Conservation (phyloP, 2,329 filamentous ascomycete genomes). For the Diaporthe helianthi region DNA sequence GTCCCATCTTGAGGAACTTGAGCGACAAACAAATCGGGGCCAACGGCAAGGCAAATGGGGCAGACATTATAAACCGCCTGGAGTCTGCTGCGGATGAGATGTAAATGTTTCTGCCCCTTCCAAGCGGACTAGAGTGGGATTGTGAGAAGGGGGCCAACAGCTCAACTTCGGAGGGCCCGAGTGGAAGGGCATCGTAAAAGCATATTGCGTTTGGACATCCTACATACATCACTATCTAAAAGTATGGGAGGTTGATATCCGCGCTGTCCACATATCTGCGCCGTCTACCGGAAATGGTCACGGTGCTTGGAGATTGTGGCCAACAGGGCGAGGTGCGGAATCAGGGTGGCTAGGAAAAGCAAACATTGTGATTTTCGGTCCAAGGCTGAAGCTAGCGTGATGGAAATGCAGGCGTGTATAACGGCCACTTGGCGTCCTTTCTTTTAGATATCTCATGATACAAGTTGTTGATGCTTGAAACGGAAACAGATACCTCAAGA, state of each 20-base stretch:
- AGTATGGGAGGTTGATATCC: not conserved
- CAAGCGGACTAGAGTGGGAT: not conserved
- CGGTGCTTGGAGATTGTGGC: not conserved
- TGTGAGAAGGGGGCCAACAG: not conserved
- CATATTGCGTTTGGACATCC: not conserved
- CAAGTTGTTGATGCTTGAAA: not conserved
- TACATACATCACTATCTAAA: not conserved
- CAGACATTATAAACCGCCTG: conserved; percentile 44
- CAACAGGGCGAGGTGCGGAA: not conserved
- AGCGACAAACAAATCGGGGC: conserved; percentile 30
- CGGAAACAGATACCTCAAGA: not conserved
- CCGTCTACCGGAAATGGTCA: not conserved
- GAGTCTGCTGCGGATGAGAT: conserved; percentile 42
- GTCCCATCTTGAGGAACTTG: conserved; percentile 70
- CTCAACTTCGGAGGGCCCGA: not conserved
- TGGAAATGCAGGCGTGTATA: not conserved
- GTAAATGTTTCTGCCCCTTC: conserved; percentile 9
- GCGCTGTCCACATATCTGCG: too few species aligned
- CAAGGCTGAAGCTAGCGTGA: not conserved
- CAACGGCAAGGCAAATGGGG: conserved; percentile 37
- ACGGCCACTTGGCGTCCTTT: not conserved
- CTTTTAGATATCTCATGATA: not conserved
- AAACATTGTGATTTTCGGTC: not conserved
- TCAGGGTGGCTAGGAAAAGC: conserved; percentile 5
- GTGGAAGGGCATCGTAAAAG: not conserved